Conservation (phyloP, 352 stramenopile species). For the Phytophthora ramorum region DNA sequence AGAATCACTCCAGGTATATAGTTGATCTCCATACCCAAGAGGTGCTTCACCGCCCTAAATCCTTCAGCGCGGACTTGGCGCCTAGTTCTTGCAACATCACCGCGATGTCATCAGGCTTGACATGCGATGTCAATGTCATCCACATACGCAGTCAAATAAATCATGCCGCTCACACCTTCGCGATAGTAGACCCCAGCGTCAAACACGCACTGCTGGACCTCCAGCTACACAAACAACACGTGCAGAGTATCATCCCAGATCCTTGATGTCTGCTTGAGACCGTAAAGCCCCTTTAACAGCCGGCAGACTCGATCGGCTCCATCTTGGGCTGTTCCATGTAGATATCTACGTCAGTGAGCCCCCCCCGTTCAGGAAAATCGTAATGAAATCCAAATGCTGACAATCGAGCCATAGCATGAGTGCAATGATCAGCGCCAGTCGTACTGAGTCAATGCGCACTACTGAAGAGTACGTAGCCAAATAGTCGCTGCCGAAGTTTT, state of each 20-base stretch:
- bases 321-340: constrained; percentile 19
- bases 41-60: too few species aligned
- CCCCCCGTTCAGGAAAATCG: background rate
- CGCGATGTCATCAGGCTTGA: background rate
- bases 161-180: background rate
- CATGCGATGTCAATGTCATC: constrained; percentile 1
- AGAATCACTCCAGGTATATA: too few species aligned
- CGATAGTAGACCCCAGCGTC: constrained; percentile 7
- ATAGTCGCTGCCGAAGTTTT: background rate
- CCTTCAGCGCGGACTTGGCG: too few species aligned
- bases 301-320: constrained; percentile 7
- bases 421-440: background rate
- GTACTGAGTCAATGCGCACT: constrained; percentile 6
- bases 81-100: too few species aligned
- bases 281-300: constrained; percentile 8
- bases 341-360: constrained; percentile 3
- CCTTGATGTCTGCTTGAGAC: constrained; percentile 12
- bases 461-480: constrained; percentile 15
- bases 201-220: constrained; percentile 6
- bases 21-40: too few species aligned
- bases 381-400: background rate
- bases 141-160: constrained; percentile 17
- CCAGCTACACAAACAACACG: background rate
- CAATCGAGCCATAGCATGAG: background rate
- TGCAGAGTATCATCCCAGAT: constrained; percentile 11